Conservation (phyloP, 2,329 filamentous ascomycete species). For the Didymellaceae sp. region DNA sequence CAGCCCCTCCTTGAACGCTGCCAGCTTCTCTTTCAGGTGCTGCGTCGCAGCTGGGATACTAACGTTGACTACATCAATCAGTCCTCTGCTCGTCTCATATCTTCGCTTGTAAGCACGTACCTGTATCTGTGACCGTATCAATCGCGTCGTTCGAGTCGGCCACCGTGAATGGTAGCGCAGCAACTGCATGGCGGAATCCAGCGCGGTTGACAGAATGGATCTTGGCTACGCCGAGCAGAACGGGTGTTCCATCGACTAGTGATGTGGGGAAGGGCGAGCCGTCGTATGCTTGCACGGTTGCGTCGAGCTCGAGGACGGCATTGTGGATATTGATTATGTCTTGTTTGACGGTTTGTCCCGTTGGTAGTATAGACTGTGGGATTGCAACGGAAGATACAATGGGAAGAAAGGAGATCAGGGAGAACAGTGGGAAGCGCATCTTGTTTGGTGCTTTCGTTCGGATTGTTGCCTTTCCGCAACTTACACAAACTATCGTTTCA, state of each 20-base stretch:
- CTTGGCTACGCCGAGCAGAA: slow-evolving; percentile 24
- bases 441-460: background rate
- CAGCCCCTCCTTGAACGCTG: slow-evolving; percentile 19
- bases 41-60: slow-evolving; percentile 20
- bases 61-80: slow-evolving; percentile 12
- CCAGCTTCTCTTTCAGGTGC: slow-evolving; percentile 20
- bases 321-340: slow-evolving; percentile 26
- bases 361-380: slow-evolving; percentile 13
- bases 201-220: slow-evolving; percentile 28
- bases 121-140: slow-evolving; percentile 17
- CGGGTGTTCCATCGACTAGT: slow-evolving; percentile 21
- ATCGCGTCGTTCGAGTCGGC: slow-evolving; percentile 16
- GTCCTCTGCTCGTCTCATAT: background rate
- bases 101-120: background rate
- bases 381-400: slow-evolving; percentile 1
- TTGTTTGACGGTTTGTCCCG: slow-evolving; percentile 19
- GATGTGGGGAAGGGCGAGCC: slow-evolving; percentile 14
- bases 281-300: slow-evolving; percentile 9
- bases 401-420: background rate
- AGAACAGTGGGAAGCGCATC: background rate
- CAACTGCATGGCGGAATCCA: slow-evolving; percentile 21
- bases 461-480: no score
- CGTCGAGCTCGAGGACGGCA: slow-evolving; percentile 22
- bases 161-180: slow-evolving; percentile 16
- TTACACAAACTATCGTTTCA: no score